Evolutionary conservation across 345 rosid genomes (phyloP).

Genomic region (Salix suchowensis): DNA sequence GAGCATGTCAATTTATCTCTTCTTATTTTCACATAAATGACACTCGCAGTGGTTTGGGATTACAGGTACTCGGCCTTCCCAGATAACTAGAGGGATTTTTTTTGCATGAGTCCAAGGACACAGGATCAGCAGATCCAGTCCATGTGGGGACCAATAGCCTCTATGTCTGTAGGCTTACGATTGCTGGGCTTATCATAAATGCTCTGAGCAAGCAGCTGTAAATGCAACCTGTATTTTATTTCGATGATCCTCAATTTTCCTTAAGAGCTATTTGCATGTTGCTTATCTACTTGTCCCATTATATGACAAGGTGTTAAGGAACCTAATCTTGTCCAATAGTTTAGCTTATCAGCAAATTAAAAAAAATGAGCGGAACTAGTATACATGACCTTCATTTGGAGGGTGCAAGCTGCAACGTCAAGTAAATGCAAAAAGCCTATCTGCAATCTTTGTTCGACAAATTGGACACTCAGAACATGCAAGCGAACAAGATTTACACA

Average conservation of each 20-base stretch:
- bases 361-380: not conserved
- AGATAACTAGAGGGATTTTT: not conserved
- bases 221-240: not conserved
- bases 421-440: slow-evolving; percentile 92
- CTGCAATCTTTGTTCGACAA: slow-evolving; percentile 89
- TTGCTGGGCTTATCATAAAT: no score
- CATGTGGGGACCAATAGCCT: not conserved
- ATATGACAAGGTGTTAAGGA: not conserved
- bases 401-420: slow-evolving; percentile 37
- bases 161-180: not conserved
- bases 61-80: not conserved
- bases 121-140: not conserved
- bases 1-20: slow-evolving; percentile 6
- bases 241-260: not conserved
- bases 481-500: slow-evolving; percentile 96
- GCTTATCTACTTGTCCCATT: not conserved
- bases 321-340: not conserved
- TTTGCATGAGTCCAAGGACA: not conserved
- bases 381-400: slow-evolving; percentile 27
- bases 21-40: not conserved
- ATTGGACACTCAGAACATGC: slow-evolving; percentile 98
- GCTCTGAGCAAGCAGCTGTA: no score
- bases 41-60: no score
- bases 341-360: not conserved
- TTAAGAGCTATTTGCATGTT: not conserved